Base-by-base conservation (phyloP, 108 stramenopile species). In the Nitzschia sp. region DNA sequence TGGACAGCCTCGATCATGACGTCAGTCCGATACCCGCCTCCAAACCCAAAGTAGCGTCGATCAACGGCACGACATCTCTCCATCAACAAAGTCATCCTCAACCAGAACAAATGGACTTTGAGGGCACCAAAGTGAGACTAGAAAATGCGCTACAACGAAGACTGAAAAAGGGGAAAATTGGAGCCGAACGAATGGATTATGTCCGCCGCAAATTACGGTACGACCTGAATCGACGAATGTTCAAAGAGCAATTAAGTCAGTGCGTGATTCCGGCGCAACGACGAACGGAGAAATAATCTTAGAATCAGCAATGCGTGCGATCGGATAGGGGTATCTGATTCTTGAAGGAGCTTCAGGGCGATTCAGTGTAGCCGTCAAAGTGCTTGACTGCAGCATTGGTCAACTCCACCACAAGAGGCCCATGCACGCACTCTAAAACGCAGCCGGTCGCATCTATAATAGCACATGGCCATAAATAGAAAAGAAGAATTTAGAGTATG, bases 121-220 rank as follows among this genome's bases (percentile, higher is more conserved):
- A 51, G 21, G 49, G 19, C 18, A 19, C 49, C 11, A 51, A 51
- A 19, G 21, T 19, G 49, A 8, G 49, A 8, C 49, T 51, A 23
- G 49, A 51, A 51, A 51, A 51, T n/a, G 49, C 49, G 13, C 49
- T 51, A 4, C 18, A 51, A 51, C 49, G 21, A 51, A 9, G 49
- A 51, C 11, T 51, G 49, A 51, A 51, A 51, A 51, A 17, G 21
- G 38, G 38, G 38, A 51, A 51, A 19, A 5, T 51, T n/a, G 4
- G 19, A 17, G 49, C 21, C 4, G 49, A 51, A 19, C 49, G 49
- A 17, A 51, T 51, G 49, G 49, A 51, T 51, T 51, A n/a, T 19
- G 21, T 51, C 18, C 49, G 49, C 4, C 49, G 49, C 11, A 51
- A 51, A 51, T 51, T 51, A 19, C 13, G 49, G 21, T 51, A 51